Conservation (phyloP, 2,329 filamentous ascomycete species). For the Penicillium crustosum region DNA sequence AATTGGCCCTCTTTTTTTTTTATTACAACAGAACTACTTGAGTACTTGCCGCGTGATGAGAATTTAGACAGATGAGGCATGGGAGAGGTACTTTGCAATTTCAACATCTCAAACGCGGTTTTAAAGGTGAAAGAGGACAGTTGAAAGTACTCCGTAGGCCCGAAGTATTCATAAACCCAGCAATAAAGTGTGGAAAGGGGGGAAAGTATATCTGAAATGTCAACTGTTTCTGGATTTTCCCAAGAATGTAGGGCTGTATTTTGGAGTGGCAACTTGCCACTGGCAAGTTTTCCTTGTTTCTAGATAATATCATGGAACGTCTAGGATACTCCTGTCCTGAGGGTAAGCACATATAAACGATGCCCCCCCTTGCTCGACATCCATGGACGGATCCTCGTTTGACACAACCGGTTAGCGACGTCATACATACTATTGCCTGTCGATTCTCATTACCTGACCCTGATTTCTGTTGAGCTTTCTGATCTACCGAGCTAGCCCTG, state of each 20-base stretch:
- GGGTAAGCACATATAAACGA: background rate
- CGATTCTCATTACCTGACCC: background rate
- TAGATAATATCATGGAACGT: background rate
- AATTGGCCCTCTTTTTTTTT: too few species aligned
- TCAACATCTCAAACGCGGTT: too few species aligned
- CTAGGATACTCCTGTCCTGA: background rate
- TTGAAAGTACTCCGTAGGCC: too few species aligned
- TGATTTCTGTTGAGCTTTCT: background rate
- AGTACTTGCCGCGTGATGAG: too few species aligned
- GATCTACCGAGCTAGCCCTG: background rate
- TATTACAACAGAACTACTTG: too few species aligned
- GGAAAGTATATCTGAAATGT: background rate
- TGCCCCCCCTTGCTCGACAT: background rate
- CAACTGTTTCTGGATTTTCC: background rate
- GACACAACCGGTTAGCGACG: background rate
- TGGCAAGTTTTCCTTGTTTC: background rate
- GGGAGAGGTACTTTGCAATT: too few species aligned
- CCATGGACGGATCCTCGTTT: background rate
- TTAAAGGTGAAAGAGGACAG: background rate
- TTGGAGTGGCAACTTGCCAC: too few species aligned
- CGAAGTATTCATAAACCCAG: background rate
- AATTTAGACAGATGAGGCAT: too few species aligned
- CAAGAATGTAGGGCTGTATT: constrained; percentile 4
- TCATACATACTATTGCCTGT: background rate
- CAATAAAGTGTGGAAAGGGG: background rate